Evolutionary conservation across 129 eudicot species (phyloP).

Genomic region (Chrysanthemum lavandulifolium): DNA sequence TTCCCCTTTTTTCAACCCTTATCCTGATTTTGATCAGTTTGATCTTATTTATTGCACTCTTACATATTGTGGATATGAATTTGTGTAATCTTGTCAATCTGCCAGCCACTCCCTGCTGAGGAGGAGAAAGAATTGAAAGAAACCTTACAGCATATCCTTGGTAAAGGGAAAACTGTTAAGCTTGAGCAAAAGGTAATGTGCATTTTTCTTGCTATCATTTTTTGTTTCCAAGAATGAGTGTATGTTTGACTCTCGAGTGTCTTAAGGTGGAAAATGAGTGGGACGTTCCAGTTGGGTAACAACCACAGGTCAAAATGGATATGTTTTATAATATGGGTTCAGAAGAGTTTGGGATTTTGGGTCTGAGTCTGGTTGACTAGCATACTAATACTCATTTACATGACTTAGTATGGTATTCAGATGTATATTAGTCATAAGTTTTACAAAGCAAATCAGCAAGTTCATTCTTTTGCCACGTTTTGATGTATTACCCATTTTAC

Average conservation of each 20-base stretch:
- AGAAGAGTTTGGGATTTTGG: too few relatives aligned
- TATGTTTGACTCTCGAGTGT: neutral
- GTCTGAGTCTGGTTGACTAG: neutral
- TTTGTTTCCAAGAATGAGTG: neutral
- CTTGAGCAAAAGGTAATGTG: conserved; percentile 80
- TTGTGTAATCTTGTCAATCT: conserved; percentile 23
- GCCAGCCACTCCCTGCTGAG: conserved; percentile 74
- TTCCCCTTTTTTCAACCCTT: neutral
- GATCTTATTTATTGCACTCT: neutral
- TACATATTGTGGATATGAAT: conserved; percentile 10
- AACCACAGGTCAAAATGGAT: neutral
- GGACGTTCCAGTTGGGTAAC: neutral
- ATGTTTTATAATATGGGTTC: neutral
- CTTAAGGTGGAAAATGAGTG: neutral
- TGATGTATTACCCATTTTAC: neutral
- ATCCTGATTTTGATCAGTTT: neutral
- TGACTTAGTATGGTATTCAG: too few relatives aligned
- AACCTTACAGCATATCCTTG: conserved; percentile 70
- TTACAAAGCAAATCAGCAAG: too few relatives aligned
- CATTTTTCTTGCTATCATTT: neutral
- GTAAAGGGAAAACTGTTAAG: conserved; percentile 75
- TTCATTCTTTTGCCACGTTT: neutral
- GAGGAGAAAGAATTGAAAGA: conserved; percentile 92
- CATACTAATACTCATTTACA: neutral
- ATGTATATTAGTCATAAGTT: too few relatives aligned